phyloP scores from a whole-genome alignment of 139 green algal genomes.

The Choricystis sp. region DNA sequence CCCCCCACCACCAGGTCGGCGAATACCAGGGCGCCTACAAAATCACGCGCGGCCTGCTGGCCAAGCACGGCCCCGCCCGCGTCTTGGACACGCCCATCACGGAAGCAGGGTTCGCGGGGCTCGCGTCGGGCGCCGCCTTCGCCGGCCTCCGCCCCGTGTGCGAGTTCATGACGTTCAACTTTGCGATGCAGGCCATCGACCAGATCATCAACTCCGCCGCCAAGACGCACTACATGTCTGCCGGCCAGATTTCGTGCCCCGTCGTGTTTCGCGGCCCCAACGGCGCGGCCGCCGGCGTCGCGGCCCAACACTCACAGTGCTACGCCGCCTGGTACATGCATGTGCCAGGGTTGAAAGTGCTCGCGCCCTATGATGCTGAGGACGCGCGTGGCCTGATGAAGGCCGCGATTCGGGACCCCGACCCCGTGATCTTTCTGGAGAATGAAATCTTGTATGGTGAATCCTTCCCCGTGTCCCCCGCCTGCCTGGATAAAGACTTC shows the following conservation, averaged over 20 bases:
- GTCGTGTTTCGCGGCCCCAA: conserved; percentile 98
- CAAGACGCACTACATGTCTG: conserved; percentile 98
- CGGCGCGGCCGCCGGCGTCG: conserved; percentile 88
- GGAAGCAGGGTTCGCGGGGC: conserved; percentile 94
- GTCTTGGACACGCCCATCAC: conserved; percentile 98
- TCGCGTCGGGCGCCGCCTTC: conserved; percentile 84
- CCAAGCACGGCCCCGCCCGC: conserved; percentile 87
- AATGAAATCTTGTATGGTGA: conserved; percentile 96
- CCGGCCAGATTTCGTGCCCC: conserved; percentile 73
- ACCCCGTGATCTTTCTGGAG: conserved; percentile 95
- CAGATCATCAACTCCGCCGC: conserved; percentile 97
- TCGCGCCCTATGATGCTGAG: conserved; percentile 88
- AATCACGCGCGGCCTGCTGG: conserved; percentile 85
- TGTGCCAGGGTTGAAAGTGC: conserved; percentile 91
- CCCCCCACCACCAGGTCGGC: conserved; percentile 41
- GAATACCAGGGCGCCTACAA: conserved; percentile 98
- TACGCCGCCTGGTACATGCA: conserved; percentile 93
- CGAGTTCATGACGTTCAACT: conserved; percentile 99
- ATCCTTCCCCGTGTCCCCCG: conserved; percentile 50
- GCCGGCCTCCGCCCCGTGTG: conserved; percentile 78
- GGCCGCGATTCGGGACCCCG: conserved; percentile 86
- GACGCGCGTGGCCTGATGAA: conserved; percentile 89
- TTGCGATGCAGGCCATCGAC: conserved; percentile 96
- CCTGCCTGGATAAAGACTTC: conserved; percentile 84
- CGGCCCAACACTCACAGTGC: conserved; percentile 94